These are phyloP conservation scores for Solanum stenotomum DNA, from an alignment of 257 asterid genomes.

Conservation along the genomic window DNA sequence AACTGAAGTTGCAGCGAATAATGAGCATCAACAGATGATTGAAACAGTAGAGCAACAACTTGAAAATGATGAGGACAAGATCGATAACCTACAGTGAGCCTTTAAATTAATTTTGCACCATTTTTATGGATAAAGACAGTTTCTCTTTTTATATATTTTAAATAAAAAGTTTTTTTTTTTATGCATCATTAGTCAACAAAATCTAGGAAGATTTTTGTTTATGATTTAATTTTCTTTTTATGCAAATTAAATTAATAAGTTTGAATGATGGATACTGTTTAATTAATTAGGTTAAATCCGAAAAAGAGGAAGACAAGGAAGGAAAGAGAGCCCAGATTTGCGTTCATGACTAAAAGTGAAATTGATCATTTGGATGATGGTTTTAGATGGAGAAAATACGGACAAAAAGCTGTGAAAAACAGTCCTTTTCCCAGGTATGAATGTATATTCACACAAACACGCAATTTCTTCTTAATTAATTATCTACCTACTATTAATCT, in stretches of 20 bases:
- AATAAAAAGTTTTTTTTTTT: not conserved
- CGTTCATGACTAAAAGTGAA: slow-evolving; percentile 92
- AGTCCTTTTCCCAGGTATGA: slow-evolving; percentile 83
- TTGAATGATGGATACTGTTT: not conserved
- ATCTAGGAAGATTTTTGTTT: not conserved
- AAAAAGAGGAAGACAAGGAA: slow-evolving; percentile 67
- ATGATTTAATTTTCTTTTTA: not conserved
- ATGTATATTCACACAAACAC: not conserved
- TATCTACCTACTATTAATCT: not conserved
- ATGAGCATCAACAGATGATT: slow-evolving; percentile 12
- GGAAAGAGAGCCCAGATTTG: slow-evolving; percentile 77
- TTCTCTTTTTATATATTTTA: not conserved
- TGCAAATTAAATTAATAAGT: not conserved
- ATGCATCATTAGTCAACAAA: not conserved
- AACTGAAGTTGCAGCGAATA: slow-evolving; percentile 39
- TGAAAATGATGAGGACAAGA: slow-evolving; percentile 31
- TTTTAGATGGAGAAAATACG: slow-evolving; percentile 93
- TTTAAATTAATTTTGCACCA: not conserved
- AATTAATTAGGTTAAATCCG: slow-evolving; percentile 39
- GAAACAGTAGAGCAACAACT: slow-evolving; percentile 8
- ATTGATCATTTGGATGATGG: slow-evolving; percentile 94
- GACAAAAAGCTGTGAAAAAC: slow-evolving; percentile 89
- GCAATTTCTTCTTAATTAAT: not conserved
- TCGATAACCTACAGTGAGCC: slow-evolving; percentile 37
- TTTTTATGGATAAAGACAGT: not conserved